Percentiles rank a stretch among this genome's conserved stretches.
phyloP scores from a whole-genome alignment of 1,284 basidiomycete genomes.

The Rhodotorula sp. region DNA sequence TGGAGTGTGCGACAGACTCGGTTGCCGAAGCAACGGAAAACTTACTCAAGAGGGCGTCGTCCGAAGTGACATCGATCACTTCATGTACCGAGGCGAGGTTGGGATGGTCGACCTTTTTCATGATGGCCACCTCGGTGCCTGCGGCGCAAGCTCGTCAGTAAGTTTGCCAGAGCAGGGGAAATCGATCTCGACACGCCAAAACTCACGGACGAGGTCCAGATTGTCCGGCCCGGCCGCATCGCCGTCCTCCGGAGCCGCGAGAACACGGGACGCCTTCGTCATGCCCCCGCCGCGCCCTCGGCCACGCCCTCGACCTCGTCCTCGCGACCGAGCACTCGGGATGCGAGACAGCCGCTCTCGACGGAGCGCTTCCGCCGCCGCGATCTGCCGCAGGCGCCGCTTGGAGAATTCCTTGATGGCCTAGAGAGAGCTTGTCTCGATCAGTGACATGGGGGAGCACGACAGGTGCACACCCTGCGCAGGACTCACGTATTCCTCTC shows the following conservation, averaged over 20 bases:
- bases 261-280: background rate
- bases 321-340: constrained; percentile 14
- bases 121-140: constrained; percentile 44
- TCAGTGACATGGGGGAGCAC: background rate
- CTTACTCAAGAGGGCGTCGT: constrained; percentile 55
- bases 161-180: no score
- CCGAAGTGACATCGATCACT: constrained; percentile 56
- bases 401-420: constrained; percentile 47
- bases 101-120: constrained; percentile 46
- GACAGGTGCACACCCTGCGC: background rate
- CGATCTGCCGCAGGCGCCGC: constrained; percentile 36
- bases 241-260: constrained; percentile 1
- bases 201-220: constrained; percentile 31
- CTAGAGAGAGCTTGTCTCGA: background rate
- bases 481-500: constrained; percentile 36
- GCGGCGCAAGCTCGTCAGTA: background rate
- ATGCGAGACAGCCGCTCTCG: constrained; percentile 16
- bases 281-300: constrained; percentile 11
- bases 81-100: constrained; percentile 56
- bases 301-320: constrained; percentile 24
- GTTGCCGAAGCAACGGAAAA: no score
- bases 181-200: background rate
- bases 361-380: constrained; percentile 21
- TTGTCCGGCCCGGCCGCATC: constrained; percentile 36
- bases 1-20: no score